Conservation (phyloP, 2,329 filamentous ascomycete genomes). For the Aspergillus hortae region DNA sequence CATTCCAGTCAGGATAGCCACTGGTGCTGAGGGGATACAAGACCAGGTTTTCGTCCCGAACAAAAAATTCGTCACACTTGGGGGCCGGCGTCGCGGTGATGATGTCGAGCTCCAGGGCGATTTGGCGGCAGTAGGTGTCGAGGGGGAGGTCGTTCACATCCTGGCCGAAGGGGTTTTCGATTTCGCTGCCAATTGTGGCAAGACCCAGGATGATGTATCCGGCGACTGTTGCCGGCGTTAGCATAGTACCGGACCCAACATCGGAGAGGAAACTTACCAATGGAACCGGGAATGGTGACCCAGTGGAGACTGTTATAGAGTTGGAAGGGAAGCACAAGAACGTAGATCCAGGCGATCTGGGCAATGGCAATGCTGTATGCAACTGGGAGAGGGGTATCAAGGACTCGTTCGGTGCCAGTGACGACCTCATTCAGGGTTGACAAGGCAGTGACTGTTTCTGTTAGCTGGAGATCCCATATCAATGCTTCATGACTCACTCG, state of each 20-base stretch:
- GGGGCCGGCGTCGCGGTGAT: slow-evolving; percentile 60
- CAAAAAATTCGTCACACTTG: slow-evolving; percentile 47
- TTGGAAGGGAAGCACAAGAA: slow-evolving; percentile 78
- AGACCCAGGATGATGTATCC: slow-evolving; percentile 82
- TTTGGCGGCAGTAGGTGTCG: slow-evolving; percentile 71
- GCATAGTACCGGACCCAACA: background rate
- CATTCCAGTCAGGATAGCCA: slow-evolving; percentile 49
- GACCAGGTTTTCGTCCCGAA: slow-evolving; percentile 34
- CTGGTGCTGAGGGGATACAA: slow-evolving; percentile 40
- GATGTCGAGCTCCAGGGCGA: slow-evolving; percentile 70
- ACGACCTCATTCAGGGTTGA: slow-evolving; percentile 67
- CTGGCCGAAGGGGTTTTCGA: slow-evolving; percentile 80
- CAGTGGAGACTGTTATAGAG: slow-evolving; percentile 62
- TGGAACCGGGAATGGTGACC: slow-evolving; percentile 73
- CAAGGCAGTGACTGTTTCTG: slow-evolving; percentile 54
- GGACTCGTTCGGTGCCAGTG: slow-evolving; percentile 70
- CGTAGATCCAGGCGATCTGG: slow-evolving; percentile 83
- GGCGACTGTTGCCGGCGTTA: slow-evolving; percentile 43
- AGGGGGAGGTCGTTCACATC: slow-evolving; percentile 80
- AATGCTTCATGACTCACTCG: slow-evolving; percentile 21
- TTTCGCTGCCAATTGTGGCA: slow-evolving; percentile 70
- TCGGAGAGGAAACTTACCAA: slow-evolving; percentile 39
- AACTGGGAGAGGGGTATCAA: slow-evolving; percentile 76
- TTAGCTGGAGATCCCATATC: background rate
- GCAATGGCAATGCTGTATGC: slow-evolving; percentile 82